Evolutionary conservation across 2,329 filamentous ascomycete genomes (phyloP).

Genomic region (Diaporthe caulivora): DNA sequence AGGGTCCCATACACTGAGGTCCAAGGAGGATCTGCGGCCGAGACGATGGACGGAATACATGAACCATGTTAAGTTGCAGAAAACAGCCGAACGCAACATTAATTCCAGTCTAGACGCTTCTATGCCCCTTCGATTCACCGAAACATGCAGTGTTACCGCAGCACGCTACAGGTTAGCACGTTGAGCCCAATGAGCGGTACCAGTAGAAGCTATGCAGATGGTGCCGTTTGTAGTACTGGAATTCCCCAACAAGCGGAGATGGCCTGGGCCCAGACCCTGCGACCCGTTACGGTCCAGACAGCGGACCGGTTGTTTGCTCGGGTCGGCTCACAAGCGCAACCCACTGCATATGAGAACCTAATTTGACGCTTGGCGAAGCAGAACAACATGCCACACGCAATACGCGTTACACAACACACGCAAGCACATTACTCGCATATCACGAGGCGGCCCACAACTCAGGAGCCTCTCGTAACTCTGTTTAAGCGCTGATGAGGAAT

Average conservation of each 20-base stretch:
- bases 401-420: background rate
- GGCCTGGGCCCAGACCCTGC: too few species aligned
- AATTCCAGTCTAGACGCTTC: background rate
- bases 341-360: background rate
- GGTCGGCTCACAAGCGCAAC: background rate
- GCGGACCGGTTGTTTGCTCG: conserved; percentile 3
- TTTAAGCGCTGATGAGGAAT: background rate
- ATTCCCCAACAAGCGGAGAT: background rate
- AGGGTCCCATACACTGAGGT: background rate
- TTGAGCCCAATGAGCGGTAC: background rate
- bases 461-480: background rate
- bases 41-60: background rate
- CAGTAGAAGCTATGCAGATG: background rate
- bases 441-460: background rate
- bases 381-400: background rate
- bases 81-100: background rate
- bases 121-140: background rate
- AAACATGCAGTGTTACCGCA: background rate
- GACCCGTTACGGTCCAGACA: background rate
- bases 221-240: background rate
- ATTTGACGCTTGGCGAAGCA: background rate
- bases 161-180: background rate
- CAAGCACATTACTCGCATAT: background rate
- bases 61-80: conserved; percentile 19
- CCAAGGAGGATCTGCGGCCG: background rate